Conservation (phyloP, 306 rosid species). For the Sechiopsis laciniata region DNA sequence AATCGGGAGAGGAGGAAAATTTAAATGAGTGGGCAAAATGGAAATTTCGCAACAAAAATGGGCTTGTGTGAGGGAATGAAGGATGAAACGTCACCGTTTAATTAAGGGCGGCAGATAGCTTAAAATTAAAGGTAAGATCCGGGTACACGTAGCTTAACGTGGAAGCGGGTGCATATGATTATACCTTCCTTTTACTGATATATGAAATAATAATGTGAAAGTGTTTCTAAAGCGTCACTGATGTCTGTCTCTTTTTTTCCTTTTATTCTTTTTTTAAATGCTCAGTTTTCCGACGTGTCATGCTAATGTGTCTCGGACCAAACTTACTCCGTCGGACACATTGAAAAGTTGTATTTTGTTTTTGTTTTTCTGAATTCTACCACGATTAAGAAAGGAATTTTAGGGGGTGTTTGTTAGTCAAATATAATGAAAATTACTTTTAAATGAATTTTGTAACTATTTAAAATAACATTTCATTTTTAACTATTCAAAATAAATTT, state of each 20-base stretch:
- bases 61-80: not conserved
- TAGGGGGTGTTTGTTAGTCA: no score
- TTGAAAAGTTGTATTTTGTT: not conserved
- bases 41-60: no score
- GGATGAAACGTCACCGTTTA: constrained; percentile 7
- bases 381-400: no score
- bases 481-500: no score
- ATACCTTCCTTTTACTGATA: not conserved
- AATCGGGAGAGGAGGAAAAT: no score
- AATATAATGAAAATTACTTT: no score
- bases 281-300: no score
- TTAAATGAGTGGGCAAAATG: no score
- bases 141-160: not conserved
- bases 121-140: not conserved
- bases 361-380: no score
- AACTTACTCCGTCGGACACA: not conserved
- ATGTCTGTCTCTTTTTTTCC: not conserved
- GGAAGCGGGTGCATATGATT: constrained; percentile 16
- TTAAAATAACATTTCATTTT: no score
- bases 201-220: not conserved
- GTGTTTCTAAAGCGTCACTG: not conserved
- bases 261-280: no score
- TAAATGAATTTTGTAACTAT: no score
- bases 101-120: constrained; percentile 11
- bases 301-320: not conserved